Percentiles rank a stretch among this genome's conserved stretches.
phyloP scores from a whole-genome alignment of 2,329 filamentous ascomycete genomes.

The Fusarium torulosum region DNA sequence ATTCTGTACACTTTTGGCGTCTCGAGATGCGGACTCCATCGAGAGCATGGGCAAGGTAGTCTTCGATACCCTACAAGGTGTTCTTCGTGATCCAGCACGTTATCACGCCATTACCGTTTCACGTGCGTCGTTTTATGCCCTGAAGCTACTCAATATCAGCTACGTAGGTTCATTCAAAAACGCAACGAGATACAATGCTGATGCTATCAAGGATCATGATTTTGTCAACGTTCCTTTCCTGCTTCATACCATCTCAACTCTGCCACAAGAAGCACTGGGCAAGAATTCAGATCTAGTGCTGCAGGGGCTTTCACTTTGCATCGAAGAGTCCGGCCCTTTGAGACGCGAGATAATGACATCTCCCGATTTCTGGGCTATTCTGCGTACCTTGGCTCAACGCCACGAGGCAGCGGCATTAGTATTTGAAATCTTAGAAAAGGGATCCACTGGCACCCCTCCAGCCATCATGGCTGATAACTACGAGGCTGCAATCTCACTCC shows the following conservation, averaged over 20 bases:
- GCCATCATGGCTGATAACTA: conserved; percentile 97
- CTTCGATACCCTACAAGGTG: conserved; percentile 81
- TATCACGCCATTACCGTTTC: conserved; percentile 88
- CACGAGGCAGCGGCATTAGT: conserved; percentile 80
- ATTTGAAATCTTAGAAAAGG: conserved; percentile 86
- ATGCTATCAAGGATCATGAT: conserved; percentile 76
- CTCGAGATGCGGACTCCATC: conserved; percentile 80
- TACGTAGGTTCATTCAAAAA: conserved; percentile 72
- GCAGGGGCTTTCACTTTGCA: conserved; percentile 82
- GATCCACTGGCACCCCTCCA: conserved; percentile 78
- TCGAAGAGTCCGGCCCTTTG: conserved; percentile 80
- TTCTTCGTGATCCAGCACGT: conserved; percentile 82
- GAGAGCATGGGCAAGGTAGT: conserved; percentile 81
- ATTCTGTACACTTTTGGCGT: conserved; percentile 83
- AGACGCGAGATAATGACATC: conserved; percentile 95
- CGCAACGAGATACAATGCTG: conserved; percentile 19
- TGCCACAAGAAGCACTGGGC: conserved; percentile 81
- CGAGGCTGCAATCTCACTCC: conserved; percentile 83
- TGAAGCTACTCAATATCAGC: conserved; percentile 83
- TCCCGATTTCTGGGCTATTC: conserved; percentile 95
- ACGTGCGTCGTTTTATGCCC: conserved; percentile 86
- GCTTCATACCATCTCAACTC: conserved; percentile 89
- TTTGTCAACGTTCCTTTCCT: conserved; percentile 93
- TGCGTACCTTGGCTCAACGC: conserved; percentile 79
- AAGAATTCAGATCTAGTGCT: conserved; percentile 82